Conservation (phyloP, 768 basidiomycete genomes). For the Chlorophyllum brunneum region DNA sequence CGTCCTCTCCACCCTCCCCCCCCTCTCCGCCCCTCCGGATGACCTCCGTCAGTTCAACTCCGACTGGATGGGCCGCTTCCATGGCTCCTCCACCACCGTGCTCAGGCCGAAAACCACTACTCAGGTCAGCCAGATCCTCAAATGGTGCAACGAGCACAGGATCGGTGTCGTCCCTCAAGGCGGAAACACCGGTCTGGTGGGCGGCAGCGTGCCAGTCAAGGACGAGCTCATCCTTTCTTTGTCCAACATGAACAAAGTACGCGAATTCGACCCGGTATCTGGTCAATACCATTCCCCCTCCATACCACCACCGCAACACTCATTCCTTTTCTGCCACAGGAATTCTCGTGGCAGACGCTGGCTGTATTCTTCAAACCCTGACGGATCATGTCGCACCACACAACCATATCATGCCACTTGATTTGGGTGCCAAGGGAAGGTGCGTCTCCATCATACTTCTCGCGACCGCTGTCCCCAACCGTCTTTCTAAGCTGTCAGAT, state of each 20-base stretch:
- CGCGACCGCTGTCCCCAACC: conserved; percentile 5
- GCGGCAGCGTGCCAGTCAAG: conserved; percentile 84
- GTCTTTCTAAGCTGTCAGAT: conserved; percentile 77
- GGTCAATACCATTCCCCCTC: conserved; percentile 38
- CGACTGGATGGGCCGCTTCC: conserved; percentile 97
- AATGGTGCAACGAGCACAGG: conserved; percentile 75
- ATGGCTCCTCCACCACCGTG: conserved; percentile 79
- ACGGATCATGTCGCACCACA: conserved; percentile 83
- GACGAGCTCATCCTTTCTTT: conserved; percentile 88
- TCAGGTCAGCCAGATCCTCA: conserved; percentile 85
- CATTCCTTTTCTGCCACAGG: conserved; percentile 42
- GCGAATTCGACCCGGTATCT: conserved; percentile 81
- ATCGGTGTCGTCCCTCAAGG: conserved; percentile 97
- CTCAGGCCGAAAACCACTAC: conserved; percentile 84
- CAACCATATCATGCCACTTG: conserved; percentile 94
- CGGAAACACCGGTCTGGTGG: conserved; percentile 97
- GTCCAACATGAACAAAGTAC: conserved; percentile 75
- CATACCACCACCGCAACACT: neutral
- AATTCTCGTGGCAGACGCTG: conserved; percentile 89
- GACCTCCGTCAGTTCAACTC: conserved; percentile 80
- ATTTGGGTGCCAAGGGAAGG: conserved; percentile 96
- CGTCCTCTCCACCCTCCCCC: conserved; percentile 60
- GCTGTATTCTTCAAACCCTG: conserved; percentile 86
- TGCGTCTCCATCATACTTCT: conserved; percentile 24
- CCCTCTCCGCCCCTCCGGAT: conserved; percentile 25